Base-by-base conservation (phyloP, 306 rosid species). In the Castanea sativa region DNA sequence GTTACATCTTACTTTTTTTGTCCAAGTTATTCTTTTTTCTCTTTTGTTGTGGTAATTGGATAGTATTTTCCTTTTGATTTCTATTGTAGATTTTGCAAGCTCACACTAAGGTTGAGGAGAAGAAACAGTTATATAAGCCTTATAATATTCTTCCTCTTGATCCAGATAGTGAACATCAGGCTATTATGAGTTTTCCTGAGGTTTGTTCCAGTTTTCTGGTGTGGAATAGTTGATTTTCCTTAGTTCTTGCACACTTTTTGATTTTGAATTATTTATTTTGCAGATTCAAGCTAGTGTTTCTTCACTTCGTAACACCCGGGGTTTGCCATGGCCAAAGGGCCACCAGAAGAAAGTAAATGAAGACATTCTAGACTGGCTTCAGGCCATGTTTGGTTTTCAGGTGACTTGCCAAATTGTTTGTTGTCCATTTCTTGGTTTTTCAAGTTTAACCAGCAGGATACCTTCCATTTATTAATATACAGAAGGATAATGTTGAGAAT, bases 361-460 rank as follows among this genome's bases (percentile, higher is more conserved):
- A 78, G 99, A 95, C 82, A 85, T 95, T 83, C 91, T 95, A 55
- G 99, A 95, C 79, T 95, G 99, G 99, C 99, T 95, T 85, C 94
- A 85, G 85, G 76, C 84, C 83, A 90, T 88, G 97, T 95, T 92
- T 83, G 98, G 99, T 75, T 95, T 95, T 79, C 99, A 95, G 97
- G 98, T 94, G 83, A 74, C 69, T 56, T 71, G 73, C 58, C 53
- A 49, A 49, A 84, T 73, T 65, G 76, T 64, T 74, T 72, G 53
- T 59, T 78, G 69, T 70, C 33, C 52, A 52, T 71, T 53, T 16
- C 69, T 76, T 43, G 83, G 52, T 81, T 69, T 82, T 70, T 64
- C 57, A 18, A 73, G 52, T 73, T 75, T 74, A 27, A 51, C 65
- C 55, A 18, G 21, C 30, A 69, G 51, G 30, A 59, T 74, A 75